phyloP scores from a whole-genome alignment of 2,329 filamentous ascomycete genomes.

The Aureobasidium pullulans region DNA sequence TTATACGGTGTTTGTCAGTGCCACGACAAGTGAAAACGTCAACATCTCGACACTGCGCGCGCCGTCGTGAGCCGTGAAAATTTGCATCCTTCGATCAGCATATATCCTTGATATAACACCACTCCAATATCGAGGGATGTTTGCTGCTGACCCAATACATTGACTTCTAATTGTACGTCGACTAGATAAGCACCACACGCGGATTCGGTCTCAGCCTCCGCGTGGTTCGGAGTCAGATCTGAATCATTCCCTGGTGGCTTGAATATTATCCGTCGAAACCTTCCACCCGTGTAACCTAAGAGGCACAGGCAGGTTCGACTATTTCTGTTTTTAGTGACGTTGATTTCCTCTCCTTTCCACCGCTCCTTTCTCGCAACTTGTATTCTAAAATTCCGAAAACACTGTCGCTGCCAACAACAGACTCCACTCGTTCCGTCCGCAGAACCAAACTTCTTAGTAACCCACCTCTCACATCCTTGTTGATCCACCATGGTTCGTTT shows the following conservation, averaged over 20 bases:
- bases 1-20: neutral
- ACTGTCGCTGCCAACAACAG: neutral
- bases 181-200: neutral
- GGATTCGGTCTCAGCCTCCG: neutral
- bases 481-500: neutral
- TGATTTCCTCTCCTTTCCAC: neutral
- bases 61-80: neutral
- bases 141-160: too few species aligned
- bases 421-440: neutral
- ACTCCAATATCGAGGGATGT: neutral
- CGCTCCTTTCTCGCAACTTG: neutral
- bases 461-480: neutral
- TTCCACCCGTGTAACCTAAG: slow-evolving; percentile 9
- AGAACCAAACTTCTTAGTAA: neutral
- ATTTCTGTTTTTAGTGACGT: slow-evolving; percentile 4
- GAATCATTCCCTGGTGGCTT: neutral
- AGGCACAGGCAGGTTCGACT: neutral
- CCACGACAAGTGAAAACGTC: neutral
- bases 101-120: neutral
- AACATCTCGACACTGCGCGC: neutral
- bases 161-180: neutral
- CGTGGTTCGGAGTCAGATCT: neutral
- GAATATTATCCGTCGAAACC: neutral
- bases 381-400: neutral
- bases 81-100: neutral